Base-by-base conservation (phyloP, 345 rosid genomes). In the Rubroshorea leprosula region DNA sequence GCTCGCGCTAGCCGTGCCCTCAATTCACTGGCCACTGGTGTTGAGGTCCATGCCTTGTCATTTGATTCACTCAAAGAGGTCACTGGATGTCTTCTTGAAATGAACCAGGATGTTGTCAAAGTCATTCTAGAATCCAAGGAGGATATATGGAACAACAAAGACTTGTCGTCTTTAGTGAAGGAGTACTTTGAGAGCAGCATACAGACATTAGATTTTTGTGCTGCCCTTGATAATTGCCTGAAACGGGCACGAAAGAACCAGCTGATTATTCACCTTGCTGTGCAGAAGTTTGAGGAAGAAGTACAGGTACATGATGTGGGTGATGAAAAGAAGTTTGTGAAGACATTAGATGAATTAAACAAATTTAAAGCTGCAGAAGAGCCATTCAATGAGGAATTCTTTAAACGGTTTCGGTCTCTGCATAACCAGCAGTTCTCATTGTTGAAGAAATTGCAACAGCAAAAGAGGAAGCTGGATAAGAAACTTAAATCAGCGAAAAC, bases 81-180 rank as follows among this genome's bases (percentile, higher is more conserved):
- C 22, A 89, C 86, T 0, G 78, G 63, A 19, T 70, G 83, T 55
- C 80, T 93, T 29, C 88, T 89, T 19, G 97, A 85, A 19, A 83
- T 85, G 91, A 85, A 89, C 63, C 94, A 89, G 70, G 99, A 83
- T 39, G 94, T 77, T n/a, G 94, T 74, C 50, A 75, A 81, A 50
- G 77, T 89, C 57, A 89, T 93, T 38, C 71, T 89, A 7, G 81
- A 89, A 20, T 48, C 72, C 75, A 78, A 82, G 71, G 72, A 80
- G 41, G 97, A 89, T 58, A 82, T 83, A 62, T 93, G 94, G 97
- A 80, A 78, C 48, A 82, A 81, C 52, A 64, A 65, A 19, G 89
- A 79, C 12, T 72, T 89, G 72, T 83, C 72, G 46, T 71, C 67
- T 54, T 78, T 89, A 61, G 94, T 89, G 0, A 73, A 84, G 63